Evolutionary conservation across 805 yeast species (phyloP).

Genomic region (Lipomyces orientalis): DNA sequence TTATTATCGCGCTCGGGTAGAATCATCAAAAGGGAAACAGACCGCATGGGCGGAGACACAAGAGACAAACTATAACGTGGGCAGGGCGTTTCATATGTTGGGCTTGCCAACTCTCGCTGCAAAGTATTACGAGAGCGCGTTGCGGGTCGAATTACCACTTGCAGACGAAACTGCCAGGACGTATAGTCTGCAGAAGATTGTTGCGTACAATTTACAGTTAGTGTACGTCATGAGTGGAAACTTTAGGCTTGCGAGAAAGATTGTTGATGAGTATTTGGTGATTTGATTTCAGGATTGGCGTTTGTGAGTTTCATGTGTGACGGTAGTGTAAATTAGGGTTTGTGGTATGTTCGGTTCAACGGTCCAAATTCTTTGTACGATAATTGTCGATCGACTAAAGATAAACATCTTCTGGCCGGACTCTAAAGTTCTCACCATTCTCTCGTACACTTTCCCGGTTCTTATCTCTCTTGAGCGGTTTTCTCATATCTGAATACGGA

Average conservation of each 20-base stretch:
- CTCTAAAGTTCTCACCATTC: conserved; percentile 39
- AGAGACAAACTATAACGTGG: conserved; percentile 83
- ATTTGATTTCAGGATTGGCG: conserved; percentile 7
- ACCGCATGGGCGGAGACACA: conserved; percentile 57
- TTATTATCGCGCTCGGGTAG: conserved; percentile 61
- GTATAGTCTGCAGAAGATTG: conserved; percentile 70
- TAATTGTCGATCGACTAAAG: conserved; percentile 9
- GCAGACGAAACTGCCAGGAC: conserved; percentile 43
- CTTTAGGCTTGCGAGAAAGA: conserved; percentile 60
- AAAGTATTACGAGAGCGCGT: conserved; percentile 71
- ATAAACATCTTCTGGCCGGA: conserved; percentile 38
- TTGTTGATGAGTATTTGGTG: conserved; percentile 67
- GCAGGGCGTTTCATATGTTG: conserved; percentile 80
- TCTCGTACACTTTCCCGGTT: conserved; percentile 41
- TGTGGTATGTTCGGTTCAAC: not conserved
- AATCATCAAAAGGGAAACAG: conserved; percentile 43
- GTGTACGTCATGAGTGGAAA: conserved; percentile 82
- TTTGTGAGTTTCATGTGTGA: not conserved
- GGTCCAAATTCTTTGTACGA: not conserved
- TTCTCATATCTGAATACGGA: conserved; percentile 47
- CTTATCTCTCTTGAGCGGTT: conserved; percentile 48
- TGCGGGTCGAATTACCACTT: conserved; percentile 44
- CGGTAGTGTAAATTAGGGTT: not conserved
- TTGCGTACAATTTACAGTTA: conserved; percentile 82
- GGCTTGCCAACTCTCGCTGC: conserved; percentile 79